Conservation (phyloP, 2,329 filamentous ascomycete genomes). For the Sporothrix pallida region DNA sequence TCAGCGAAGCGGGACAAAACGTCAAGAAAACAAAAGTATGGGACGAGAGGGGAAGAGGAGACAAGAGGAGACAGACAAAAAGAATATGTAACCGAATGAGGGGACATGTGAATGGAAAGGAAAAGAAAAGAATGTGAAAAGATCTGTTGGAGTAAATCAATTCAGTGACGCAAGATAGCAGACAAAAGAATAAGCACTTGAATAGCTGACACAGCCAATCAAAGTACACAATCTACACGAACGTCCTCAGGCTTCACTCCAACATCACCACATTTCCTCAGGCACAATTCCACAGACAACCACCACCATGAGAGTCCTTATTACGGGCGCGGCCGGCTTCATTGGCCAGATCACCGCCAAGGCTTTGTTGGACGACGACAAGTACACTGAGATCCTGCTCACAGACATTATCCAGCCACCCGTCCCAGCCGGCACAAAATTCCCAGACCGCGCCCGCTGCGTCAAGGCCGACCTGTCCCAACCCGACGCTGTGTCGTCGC, state of each 20-base stretch:
- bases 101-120: not conserved
- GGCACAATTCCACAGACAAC: not conserved
- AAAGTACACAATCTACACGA: not conserved
- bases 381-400: conserved; percentile 51
- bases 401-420: conserved; percentile 56
- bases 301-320: conserved; percentile 47
- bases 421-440: conserved; percentile 49
- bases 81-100: conserved; percentile 12
- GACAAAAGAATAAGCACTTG: not conserved
- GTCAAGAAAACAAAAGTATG: not conserved
- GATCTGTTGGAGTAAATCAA: conserved; percentile 1
- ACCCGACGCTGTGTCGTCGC: conserved; percentile 39
- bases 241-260: not conserved
- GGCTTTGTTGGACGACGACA: conserved; percentile 53
- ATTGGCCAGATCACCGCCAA: conserved; percentile 60
- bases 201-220: not conserved
- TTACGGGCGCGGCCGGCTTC: conserved; percentile 61
- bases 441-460: conserved; percentile 51
- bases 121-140: not conserved
- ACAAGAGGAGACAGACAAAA: not conserved
- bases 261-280: not conserved
- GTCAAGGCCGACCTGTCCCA: conserved; percentile 53
- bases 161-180: no score
- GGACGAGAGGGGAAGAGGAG: not conserved
- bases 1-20: not conserved